These are phyloP conservation scores for Coniochaeta ligniaria DNA, from an alignment of 2,329 filamentous ascomycete genomes.

Conservation along the genomic window DNA sequence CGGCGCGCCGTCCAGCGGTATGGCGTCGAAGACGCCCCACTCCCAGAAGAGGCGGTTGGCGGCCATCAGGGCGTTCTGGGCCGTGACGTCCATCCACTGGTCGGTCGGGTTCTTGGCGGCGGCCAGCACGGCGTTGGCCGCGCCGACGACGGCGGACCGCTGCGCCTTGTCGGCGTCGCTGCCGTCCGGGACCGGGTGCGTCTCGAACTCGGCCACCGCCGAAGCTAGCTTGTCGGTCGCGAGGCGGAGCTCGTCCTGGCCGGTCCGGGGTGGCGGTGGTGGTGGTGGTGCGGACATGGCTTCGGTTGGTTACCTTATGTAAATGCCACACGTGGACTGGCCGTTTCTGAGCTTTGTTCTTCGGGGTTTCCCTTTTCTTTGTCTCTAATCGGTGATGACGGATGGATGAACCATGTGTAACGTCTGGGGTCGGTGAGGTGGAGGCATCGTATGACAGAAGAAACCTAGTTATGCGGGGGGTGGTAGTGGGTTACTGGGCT, in stretches of 20 bases:
- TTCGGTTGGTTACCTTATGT: neutral
- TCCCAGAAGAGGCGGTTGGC: conserved; percentile 15
- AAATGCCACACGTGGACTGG: neutral
- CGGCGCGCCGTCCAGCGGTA: conserved; percentile 8
- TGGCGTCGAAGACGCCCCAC: conserved; percentile 16
- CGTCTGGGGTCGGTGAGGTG: no score
- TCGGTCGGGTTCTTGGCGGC: conserved; percentile 3
- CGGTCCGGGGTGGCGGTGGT: neutral
- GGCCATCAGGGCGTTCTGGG: conserved; percentile 12
- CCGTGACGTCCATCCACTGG: conserved; percentile 11
- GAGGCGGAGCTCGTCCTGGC: neutral
- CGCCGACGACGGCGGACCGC: conserved; percentile 5
- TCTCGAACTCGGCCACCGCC: neutral
- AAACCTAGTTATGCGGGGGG: no score
- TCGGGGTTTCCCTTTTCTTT: neutral
- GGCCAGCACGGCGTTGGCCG: conserved; percentile 3
- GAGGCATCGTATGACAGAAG: no score
- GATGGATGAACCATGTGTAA: no score
- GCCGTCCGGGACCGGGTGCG: neutral
- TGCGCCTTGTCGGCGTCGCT: conserved; percentile 5
- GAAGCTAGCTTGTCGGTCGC: neutral
- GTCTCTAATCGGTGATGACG: neutral
- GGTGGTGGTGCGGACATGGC: neutral
- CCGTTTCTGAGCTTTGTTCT: neutral
- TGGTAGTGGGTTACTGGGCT: no score